phyloP scores from a whole-genome alignment of 148 eudicot genomes.

The Chenopodium album region DNA sequence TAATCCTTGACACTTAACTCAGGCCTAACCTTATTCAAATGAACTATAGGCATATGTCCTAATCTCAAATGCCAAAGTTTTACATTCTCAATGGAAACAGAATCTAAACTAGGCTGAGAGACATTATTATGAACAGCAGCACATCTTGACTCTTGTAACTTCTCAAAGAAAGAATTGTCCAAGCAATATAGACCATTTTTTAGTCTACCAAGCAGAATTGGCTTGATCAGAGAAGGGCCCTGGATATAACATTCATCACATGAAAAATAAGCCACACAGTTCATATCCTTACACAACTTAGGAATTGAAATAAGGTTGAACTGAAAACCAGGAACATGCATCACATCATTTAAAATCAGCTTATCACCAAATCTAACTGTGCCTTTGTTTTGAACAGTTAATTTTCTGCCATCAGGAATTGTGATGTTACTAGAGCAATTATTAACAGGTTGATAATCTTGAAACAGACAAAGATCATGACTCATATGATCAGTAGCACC shows the following conservation, averaged over 20 bases:
- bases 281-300: neutral
- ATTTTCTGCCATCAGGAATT: neutral
- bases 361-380: too few species aligned
- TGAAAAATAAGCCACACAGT: neutral
- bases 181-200: too few species aligned
- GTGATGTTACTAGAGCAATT: neutral
- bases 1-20: too few species aligned
- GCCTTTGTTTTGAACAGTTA: too few species aligned
- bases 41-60: neutral
- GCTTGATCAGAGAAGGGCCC: neutral
- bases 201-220: neutral
- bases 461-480: too few species aligned
- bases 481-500: slow-evolving; percentile 10
- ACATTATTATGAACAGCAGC: too few species aligned
- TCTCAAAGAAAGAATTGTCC: too few species aligned
- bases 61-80: neutral
- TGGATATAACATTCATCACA: neutral
- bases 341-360: neutral
- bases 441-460: too few species aligned
- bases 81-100: neutral
- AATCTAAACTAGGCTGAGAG: too few species aligned
- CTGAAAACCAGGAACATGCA: neutral
- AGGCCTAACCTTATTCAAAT: too few species aligned
- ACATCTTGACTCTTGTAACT: too few species aligned
- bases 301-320: neutral